A percentile compares a stretch with the other conserved stretches of the same genome.
phyloP scores from a whole-genome alignment of 2,329 filamentous ascomycete genomes.

The Diplodia intermedia region DNA sequence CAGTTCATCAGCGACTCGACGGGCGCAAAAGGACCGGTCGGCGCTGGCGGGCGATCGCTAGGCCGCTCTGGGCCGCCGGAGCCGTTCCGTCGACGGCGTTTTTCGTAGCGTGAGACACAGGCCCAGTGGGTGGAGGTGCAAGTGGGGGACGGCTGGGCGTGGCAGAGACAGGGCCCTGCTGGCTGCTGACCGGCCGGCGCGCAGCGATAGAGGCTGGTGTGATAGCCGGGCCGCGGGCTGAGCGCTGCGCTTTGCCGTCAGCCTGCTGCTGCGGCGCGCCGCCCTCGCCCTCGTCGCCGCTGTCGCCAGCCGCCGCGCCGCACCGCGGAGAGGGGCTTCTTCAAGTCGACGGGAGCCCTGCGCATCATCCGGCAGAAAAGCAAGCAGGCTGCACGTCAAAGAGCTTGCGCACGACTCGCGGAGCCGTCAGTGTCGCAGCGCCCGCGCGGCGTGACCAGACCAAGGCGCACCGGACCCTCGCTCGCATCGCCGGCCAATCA shows the following conservation, averaged over 20 bases:
- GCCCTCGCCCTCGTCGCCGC: neutral
- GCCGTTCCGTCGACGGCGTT: constrained; percentile 27
- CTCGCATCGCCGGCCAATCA: constrained; percentile 29
- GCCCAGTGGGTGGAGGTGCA: constrained; percentile 24
- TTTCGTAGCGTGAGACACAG: constrained; percentile 29
- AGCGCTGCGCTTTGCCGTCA: constrained; percentile 7
- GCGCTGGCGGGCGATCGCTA: constrained; percentile 28
- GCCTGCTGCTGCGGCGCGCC: neutral
- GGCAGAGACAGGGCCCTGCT: constrained; percentile 28
- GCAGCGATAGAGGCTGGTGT: constrained; percentile 27
- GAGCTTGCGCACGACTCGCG: constrained; percentile 29
- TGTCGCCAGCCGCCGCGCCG: neutral
- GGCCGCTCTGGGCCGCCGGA: constrained; percentile 17
- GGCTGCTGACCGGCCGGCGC: constrained; percentile 25
- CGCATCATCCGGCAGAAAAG: constrained; percentile 29
- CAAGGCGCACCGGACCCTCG: constrained; percentile 29
- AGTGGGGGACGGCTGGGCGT: constrained; percentile 27
- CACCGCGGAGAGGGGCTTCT: constrained; percentile 12
- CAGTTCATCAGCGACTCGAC: neutral
- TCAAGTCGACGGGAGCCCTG: constrained; percentile 23
- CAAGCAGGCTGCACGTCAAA: constrained; percentile 28
- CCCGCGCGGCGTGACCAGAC: constrained; percentile 26
- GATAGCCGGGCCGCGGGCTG: neutral
- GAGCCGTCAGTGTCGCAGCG: constrained; percentile 27
- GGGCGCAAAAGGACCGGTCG: constrained; percentile 22